phyloP scores from a whole-genome alignment of 2,329 filamentous ascomycete genomes.

The Ophiostoma perfectum region DNA sequence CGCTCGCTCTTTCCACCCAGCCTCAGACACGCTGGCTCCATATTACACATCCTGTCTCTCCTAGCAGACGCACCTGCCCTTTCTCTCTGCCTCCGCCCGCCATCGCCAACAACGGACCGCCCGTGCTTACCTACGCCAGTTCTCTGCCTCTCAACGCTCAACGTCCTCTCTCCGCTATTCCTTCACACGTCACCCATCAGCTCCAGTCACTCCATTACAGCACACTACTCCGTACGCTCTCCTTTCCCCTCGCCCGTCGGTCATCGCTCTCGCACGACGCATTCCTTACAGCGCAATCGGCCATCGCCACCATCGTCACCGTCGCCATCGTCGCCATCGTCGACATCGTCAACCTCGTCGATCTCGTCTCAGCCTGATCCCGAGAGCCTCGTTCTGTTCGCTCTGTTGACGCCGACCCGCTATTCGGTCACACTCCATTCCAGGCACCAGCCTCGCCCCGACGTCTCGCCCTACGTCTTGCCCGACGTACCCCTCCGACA shows the following conservation, averaged over 20 bases:
- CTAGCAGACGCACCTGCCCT: conserved; percentile 1
- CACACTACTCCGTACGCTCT: background rate
- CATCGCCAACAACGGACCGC: background rate
- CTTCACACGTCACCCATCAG: conserved; percentile 2
- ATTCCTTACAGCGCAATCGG: conserved; percentile 1
- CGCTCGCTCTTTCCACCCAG: conserved; percentile 6
- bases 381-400: background rate
- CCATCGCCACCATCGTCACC: background rate
- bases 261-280: background rate
- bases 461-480: background rate
- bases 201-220: background rate
- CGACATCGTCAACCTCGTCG: conserved; percentile 2
- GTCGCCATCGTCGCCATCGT: background rate
- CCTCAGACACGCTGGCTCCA: conserved; percentile 8
- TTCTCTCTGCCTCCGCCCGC: conserved; percentile 6
- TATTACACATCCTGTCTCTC: conserved; percentile 11
- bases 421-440: background rate
- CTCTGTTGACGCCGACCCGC: background rate
- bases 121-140: conserved; percentile 10
- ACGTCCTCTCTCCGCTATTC: too few species aligned
- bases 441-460: conserved; percentile 5
- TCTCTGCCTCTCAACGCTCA: background rate
- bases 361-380: background rate
- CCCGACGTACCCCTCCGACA: background rate
- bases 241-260: background rate